These are phyloP conservation scores for Claviceps purpurea DNA, from an alignment of 2,329 filamentous ascomycete genomes.

Conservation along the genomic window DNA sequence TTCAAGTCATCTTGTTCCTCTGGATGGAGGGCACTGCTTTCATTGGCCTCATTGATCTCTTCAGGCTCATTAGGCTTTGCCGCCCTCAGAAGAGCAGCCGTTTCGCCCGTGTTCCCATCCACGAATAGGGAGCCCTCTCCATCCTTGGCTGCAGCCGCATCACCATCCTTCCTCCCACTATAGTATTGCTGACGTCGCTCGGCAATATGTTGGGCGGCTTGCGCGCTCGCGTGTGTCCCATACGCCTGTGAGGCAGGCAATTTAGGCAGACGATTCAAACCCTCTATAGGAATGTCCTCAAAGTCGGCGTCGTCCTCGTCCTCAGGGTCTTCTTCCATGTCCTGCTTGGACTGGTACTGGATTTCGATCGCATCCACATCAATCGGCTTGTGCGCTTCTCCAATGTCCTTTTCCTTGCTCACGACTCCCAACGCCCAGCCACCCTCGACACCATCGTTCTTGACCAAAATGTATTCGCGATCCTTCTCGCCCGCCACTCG, in stretches of 20 bases:
- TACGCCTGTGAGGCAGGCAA: conserved; percentile 10
- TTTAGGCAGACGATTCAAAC: conserved; percentile 71
- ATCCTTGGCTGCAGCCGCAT: conserved; percentile 21
- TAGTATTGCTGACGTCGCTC: conserved; percentile 17
- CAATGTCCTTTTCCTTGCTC: conserved; percentile 67
- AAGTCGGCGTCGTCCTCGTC: conserved; percentile 69
- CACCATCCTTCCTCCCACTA: conserved; percentile 7
- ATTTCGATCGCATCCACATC: conserved; percentile 64
- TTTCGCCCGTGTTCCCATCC: conserved; percentile 16
- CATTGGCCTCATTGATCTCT: background rate
- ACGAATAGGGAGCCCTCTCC: conserved; percentile 39
- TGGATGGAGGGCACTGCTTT: conserved; percentile 12
- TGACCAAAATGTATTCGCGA: conserved; percentile 89
- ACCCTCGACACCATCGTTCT: conserved; percentile 87
- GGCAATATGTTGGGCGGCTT: conserved; percentile 15
- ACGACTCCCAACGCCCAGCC: conserved; percentile 95
- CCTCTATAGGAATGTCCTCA: conserved; percentile 86
- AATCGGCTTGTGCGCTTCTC: conserved; percentile 75
- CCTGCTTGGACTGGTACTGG: conserved; percentile 41
- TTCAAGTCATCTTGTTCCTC: conserved; percentile 50
- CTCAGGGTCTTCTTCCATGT: conserved; percentile 33
- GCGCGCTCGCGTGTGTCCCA: conserved; percentile 10
- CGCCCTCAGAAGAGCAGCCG: conserved; percentile 9
- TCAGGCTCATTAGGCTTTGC: conserved; percentile 22
- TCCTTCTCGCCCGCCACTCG: conserved; percentile 75